Base-by-base conservation (phyloP, 495 filamentous ascomycete species). In the Tetracladium setigerum region DNA sequence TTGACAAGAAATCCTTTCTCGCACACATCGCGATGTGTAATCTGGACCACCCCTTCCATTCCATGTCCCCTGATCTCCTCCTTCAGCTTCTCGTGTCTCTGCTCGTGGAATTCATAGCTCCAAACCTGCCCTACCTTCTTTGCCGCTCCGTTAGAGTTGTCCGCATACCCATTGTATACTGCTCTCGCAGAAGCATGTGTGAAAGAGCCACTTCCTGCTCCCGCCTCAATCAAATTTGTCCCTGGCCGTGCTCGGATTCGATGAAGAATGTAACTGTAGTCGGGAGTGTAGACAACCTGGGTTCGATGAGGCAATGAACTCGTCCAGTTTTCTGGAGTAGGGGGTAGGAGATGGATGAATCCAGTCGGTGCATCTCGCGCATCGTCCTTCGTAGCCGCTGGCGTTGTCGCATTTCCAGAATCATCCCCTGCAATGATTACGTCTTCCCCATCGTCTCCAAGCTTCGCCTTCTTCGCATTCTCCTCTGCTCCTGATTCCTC, bases 231-330 rank as follows among this genome's bases (percentile, higher is more conserved):
- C 10, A 98, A 60, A 9, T 75, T 76, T 9, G 74, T 77, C 2
- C 92, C 94, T 0, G 92, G 89, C 17, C 86, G 68, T 2, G 82
- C 91, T 12, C 87, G 79, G 40, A 98, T 72, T 38, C 89, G 76
- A 60, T 95, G 88, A 17, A 98, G 75, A 32, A 98, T 83, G 60
- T 92, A 98, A 66, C 89, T 95, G 67, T 95, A 95, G 64, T 98
- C 92, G 9, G 94, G 89, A 1, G 88, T 95, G 60, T 98, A 98
- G 52, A 98, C 92, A 40, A 98, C 91, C 66, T 98, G 92, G 8
- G 92, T 98, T 40, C 92, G 77, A 62, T 98, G 92, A 2, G 90
- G 92, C 32, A 98, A 74, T 32, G 83, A 87, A 19, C 77, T 67
- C 0, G 94, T 98, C 92, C 92, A 98, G 13, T 84, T 71, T 63